These are phyloP conservation scores for Acanthamoeba royreba DNA, from an alignment of 208 protist genomes.

Conservation along the genomic window DNA sequence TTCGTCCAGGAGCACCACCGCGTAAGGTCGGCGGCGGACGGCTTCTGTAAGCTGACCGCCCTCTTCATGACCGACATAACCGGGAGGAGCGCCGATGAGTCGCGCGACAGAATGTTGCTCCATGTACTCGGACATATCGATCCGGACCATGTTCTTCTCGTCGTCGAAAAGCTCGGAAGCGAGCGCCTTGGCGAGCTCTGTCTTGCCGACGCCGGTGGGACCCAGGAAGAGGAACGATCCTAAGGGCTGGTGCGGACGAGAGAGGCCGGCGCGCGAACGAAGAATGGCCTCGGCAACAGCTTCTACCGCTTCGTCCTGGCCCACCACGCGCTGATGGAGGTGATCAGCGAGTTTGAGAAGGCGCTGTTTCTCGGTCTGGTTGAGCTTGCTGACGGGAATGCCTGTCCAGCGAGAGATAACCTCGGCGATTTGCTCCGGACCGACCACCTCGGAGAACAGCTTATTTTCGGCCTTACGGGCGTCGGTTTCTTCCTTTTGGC, in stretches of 20 bases:
- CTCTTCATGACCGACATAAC: conserved; percentile 98
- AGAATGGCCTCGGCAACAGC: conserved; percentile 93
- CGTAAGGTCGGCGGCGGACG: conserved; percentile 95
- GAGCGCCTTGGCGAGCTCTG: conserved; percentile 94
- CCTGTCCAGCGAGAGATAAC: conserved; percentile 96
- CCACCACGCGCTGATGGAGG: conserved; percentile 90
- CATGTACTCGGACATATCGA: conserved; percentile 99
- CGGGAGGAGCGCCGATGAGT: conserved; percentile 96
- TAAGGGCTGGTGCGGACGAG: conserved; percentile 86
- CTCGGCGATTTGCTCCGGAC: conserved; percentile 89
- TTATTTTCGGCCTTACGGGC: conserved; percentile 68
- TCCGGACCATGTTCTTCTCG: conserved; percentile 93
- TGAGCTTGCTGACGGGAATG: conserved; percentile 90
- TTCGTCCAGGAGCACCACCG: conserved; percentile 98
- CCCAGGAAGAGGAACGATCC: conserved; percentile 65
- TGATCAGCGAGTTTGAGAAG: conserved; percentile 79
- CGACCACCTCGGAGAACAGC: conserved; percentile 78
- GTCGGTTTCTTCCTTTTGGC: neutral
- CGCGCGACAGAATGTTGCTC: conserved; percentile 92
- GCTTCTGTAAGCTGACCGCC: conserved; percentile 98
- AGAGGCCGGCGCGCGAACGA: conserved; percentile 92
- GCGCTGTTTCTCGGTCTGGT: conserved; percentile 65
- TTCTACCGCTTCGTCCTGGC: conserved; percentile 94
- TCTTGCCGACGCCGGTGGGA: conserved; percentile 83
- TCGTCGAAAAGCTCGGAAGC: conserved; percentile 95